These are phyloP conservation scores for Emydomyces testavorans DNA, from an alignment of 2,329 filamentous ascomycete genomes.

Conservation along the genomic window DNA sequence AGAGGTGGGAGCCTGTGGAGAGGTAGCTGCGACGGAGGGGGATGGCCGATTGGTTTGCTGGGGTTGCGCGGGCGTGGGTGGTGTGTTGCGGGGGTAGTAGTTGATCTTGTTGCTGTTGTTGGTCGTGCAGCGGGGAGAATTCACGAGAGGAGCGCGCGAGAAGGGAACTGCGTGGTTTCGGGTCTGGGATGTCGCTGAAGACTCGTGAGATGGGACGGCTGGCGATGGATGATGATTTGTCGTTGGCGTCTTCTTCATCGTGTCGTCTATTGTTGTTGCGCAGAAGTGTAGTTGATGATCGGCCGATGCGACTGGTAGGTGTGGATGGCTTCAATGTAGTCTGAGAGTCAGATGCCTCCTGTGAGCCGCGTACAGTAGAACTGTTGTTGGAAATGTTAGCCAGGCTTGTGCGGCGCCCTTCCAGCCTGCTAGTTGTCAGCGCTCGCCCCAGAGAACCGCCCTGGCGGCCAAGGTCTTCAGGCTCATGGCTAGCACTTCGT, in stretches of 20 bases:
- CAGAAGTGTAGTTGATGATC: constrained; percentile 30
- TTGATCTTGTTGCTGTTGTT: constrained; percentile 18
- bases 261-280: constrained; percentile 23
- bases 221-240: constrained; percentile 23
- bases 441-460: constrained; percentile 19
- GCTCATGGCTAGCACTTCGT: constrained; percentile 31
- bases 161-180: not conserved
- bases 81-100: constrained; percentile 13
- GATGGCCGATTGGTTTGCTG: constrained; percentile 25
- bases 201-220: constrained; percentile 33
- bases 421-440: constrained; percentile 23
- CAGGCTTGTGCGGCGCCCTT: constrained; percentile 33
- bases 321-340: constrained; percentile 21
- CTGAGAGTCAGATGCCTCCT: constrained; percentile 22
- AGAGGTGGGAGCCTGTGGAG: constrained; percentile 26
- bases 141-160: constrained; percentile 5
- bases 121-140: constrained; percentile 17
- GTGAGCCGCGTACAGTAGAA: constrained; percentile 16
- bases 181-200: constrained; percentile 28
- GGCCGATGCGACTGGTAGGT: constrained; percentile 31
- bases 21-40: constrained; percentile 31
- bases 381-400: constrained; percentile 22
- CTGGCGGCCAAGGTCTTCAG: constrained; percentile 24
- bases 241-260: constrained; percentile 28
- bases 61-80: constrained; percentile 16